Conservation (phyloP, 352 stramenopile genomes). For the Phytophthora sansomeana region DNA sequence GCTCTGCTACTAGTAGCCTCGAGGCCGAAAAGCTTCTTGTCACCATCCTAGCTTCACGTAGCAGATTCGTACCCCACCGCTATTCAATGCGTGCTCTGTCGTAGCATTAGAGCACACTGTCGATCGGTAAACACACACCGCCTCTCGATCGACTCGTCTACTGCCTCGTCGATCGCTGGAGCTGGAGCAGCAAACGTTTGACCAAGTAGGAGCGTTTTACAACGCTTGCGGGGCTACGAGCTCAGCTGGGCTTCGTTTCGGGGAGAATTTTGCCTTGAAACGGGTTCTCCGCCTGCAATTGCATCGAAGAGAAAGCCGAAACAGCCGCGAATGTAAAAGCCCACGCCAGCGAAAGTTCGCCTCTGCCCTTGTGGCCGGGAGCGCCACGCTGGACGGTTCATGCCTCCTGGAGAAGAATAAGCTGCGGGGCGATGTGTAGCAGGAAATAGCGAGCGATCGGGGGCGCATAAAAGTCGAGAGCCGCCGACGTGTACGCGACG, state of each 20-base stretch:
- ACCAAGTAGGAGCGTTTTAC: neutral
- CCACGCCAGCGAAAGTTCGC: slow-evolving; percentile 25
- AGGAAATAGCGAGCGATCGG: slow-evolving; percentile 26
- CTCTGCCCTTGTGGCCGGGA: slow-evolving; percentile 18
- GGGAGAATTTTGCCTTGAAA: slow-evolving; percentile 4
- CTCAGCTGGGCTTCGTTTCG: slow-evolving; percentile 15
- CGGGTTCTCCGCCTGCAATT: neutral
- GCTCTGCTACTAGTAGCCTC: neutral
- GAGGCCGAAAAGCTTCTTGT: neutral
- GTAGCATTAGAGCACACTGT: neutral
- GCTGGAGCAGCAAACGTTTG: neutral
- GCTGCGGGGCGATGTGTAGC: slow-evolving; percentile 9
- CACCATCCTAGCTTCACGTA: too few species aligned
- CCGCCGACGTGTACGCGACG: slow-evolving; percentile 1
- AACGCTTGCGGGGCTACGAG: neutral
- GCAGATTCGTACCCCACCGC: neutral
- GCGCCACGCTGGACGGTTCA: slow-evolving; percentile 18
- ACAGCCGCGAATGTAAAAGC: slow-evolving; percentile 25
- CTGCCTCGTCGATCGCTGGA: neutral
- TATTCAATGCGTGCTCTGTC: neutral
- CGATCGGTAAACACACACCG: too few species aligned
- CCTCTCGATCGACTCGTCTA: neutral
- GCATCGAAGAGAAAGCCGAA: slow-evolving; percentile 13
- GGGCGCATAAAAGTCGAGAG: slow-evolving; percentile 14
- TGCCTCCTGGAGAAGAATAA: slow-evolving; percentile 26